phyloP scores from a whole-genome alignment of 495 filamentous ascomycete genomes.

The Hypoxylon crocopeplum region DNA sequence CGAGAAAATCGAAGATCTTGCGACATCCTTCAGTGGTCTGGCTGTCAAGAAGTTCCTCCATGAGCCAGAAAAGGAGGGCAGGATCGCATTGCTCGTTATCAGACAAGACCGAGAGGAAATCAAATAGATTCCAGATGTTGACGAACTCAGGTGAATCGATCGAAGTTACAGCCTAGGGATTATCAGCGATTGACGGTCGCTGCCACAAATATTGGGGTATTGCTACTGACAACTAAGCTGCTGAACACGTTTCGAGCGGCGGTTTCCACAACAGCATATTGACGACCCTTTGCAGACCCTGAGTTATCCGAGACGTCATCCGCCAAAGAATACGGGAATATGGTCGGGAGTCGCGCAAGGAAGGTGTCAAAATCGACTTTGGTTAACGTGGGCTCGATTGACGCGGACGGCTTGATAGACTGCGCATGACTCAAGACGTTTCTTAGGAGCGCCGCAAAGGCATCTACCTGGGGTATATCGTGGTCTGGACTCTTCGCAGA shows the following conservation, averaged over 20 bases:
- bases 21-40: conserved; percentile 92
- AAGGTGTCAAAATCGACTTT: conserved; percentile 63
- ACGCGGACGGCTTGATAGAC: conserved; percentile 65
- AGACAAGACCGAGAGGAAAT: conserved; percentile 84
- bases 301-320: no score
- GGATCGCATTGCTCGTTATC: conserved; percentile 86
- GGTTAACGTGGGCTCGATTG: conserved; percentile 80
- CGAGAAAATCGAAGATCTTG: conserved; percentile 89
- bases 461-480: conserved; percentile 62
- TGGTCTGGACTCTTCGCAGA: conserved; percentile 47
- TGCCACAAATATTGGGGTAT: conserved; percentile 1
- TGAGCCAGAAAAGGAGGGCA: conserved; percentile 82
- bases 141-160: conserved; percentile 80
- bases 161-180: conserved; percentile 64
- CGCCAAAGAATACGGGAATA: no score
- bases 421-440: conserved; percentile 70
- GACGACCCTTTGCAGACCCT: conserved; percentile 53
- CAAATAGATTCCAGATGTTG: conserved; percentile 89
- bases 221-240: conserved; percentile 67
- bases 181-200: conserved; percentile 42
- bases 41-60: conserved; percentile 94
- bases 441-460: conserved; percentile 62
- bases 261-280: conserved; percentile 75
- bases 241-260: conserved; percentile 82
- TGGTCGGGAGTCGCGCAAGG: conserved; percentile 47